phyloP scores from a whole-genome alignment of 441 rosid species.

The Daphne laureola region DNA sequence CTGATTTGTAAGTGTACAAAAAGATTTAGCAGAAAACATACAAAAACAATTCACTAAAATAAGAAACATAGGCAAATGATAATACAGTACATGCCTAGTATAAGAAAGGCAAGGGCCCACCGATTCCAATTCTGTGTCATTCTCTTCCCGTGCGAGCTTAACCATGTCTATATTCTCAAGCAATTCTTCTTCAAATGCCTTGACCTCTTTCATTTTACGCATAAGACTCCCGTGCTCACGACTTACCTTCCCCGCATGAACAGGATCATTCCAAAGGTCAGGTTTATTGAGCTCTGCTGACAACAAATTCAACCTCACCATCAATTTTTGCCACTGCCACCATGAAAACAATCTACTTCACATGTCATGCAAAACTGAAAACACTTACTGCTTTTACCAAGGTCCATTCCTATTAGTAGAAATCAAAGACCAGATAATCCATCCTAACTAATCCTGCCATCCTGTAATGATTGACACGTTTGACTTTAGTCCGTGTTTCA shows the following conservation, averaged over 20 bases:
- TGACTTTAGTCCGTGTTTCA: no score
- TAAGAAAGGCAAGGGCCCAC: constrained; percentile 61
- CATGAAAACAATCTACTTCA: constrained; percentile 7
- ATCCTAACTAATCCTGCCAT: no score
- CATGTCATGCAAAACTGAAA: background rate
- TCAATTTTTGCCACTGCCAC: constrained; percentile 74
- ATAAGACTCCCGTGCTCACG: constrained; percentile 80
- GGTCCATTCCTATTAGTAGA: no score
- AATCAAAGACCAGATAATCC: no score
- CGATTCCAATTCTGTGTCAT: constrained; percentile 84
- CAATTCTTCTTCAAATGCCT: constrained; percentile 62
- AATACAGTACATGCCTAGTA: constrained; percentile 52
- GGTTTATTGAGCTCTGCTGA: constrained; percentile 67
- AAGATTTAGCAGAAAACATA: no score
- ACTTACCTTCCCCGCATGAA: constrained; percentile 79
- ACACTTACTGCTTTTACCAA: no score
- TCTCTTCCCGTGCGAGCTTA: constrained; percentile 86
- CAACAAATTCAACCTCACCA: constrained; percentile 55
- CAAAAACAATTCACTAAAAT: no score
- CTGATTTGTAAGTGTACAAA: no score
- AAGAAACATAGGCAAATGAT: no score
- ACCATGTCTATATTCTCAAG: constrained; percentile 96
- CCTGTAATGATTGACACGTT: no score
- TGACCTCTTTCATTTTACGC: constrained; percentile 74
- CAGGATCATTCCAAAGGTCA: constrained; percentile 86